Evolutionary conservation across 805 yeast species (phyloP), one percentile per base, ranked within the genome.

Genomic region (Starmerella apicola): DNA sequence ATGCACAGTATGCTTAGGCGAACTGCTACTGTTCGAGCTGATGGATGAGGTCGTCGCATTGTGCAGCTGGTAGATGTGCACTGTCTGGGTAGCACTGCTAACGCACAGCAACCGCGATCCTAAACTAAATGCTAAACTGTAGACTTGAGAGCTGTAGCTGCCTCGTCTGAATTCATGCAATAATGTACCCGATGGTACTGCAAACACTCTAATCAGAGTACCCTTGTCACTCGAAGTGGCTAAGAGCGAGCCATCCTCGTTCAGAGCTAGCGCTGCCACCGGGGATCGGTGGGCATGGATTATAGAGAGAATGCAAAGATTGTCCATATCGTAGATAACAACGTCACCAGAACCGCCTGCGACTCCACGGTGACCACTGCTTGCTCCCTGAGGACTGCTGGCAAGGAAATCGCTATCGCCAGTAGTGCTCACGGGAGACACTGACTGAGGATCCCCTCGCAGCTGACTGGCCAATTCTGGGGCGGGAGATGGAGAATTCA

Each of bases 191-290:
- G 72, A 65, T 2, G 68, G 66, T 0, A 82, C 76, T 26, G 78
- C 65, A 53, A 86, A 91, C 3, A 91, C 78, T 33, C 97, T 64
- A 3, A 88, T 74, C 18, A 91, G 75, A 0, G 97, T 91, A 2
- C 98, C 98, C 54, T 83, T 82, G 26, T 70, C 74, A 0, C 95
- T 82, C 5, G 95, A 84, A 0, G 96, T 82, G 0, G 96, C 95
- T 33, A 88, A 66, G 47, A 82, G 63, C 2, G 73, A 66, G 0
- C 96, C 96, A 52, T 81, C 86, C 24, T 67, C 65, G 37, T 84
- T 81, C 15, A 91, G 57, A 1, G 79, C 63, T 34, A 85, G 58
- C 2, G 75, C 68, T 3, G 85, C 80, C 32, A 88, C 56, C 1
- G 81, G 76, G 0, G 85, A 66, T 52, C 80, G 81, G 59, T 91